Percentiles rank a stretch among this genome's conserved stretches.
phyloP scores from a whole-genome alignment of 2,329 filamentous ascomycete genomes.

The Tolypocladium sp. region DNA sequence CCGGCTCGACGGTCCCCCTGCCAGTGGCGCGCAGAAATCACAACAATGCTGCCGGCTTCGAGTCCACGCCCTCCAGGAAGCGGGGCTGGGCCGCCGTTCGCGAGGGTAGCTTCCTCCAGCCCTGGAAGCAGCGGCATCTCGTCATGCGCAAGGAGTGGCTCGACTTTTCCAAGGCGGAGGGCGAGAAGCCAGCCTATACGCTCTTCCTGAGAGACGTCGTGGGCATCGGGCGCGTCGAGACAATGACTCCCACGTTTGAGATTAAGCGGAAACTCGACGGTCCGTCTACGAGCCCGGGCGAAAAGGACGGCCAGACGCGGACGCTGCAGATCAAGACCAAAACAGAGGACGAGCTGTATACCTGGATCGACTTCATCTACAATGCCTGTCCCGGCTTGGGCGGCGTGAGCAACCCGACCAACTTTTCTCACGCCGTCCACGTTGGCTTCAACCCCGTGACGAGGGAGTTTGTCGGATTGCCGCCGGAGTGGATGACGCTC shows the following conservation, averaged over 20 bases:
- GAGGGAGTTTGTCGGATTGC: constrained; percentile 88
- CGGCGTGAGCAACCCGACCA: constrained; percentile 95
- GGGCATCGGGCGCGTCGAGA: constrained; percentile 83
- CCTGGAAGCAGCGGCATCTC: constrained; percentile 86
- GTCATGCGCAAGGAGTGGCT: constrained; percentile 87
- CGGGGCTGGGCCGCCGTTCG: constrained; percentile 80
- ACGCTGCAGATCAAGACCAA: constrained; percentile 90
- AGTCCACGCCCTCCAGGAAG: constrained; percentile 66
- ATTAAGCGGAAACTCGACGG: constrained; percentile 70
- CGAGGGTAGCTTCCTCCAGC: constrained; percentile 79
- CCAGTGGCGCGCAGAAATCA: constrained; percentile 57
- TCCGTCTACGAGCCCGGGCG: constrained; percentile 60
- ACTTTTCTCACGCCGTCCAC: constrained; percentile 94
- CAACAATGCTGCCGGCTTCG: constrained; percentile 52
- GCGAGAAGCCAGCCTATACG: constrained; percentile 77
- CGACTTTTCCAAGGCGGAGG: constrained; percentile 89
- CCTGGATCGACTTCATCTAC: constrained; percentile 98
- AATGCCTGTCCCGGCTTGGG: constrained; percentile 97
- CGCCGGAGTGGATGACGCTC: constrained; percentile 93
- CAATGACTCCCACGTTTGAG: constrained; percentile 86
- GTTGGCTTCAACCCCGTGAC: constrained; percentile 95
- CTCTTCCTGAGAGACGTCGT: constrained; percentile 81
- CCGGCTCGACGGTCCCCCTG: constrained; percentile 63
- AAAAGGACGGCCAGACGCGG: constrained; percentile 72
- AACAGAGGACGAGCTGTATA: constrained; percentile 91